phyloP scores from a whole-genome alignment of 768 basidiomycete genomes.

The Amanita rubescens region DNA sequence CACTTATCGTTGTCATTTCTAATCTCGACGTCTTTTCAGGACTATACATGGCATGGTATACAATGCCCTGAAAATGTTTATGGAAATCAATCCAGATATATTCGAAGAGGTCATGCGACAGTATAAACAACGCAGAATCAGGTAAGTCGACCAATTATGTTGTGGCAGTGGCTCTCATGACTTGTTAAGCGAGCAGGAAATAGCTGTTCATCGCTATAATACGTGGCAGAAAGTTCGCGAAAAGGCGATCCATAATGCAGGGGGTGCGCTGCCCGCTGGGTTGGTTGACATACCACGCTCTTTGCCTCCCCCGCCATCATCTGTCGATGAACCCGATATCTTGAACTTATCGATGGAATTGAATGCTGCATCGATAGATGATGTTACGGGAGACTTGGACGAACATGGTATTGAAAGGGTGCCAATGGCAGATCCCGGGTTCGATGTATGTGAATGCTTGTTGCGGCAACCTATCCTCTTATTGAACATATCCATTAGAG shows the following conservation, averaged over 20 bases:
- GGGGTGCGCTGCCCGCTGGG: constrained; percentile 63
- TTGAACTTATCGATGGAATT: constrained; percentile 87
- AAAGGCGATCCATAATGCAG: constrained; percentile 63
- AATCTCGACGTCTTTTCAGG: constrained; percentile 31
- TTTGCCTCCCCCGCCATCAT: constrained; percentile 71
- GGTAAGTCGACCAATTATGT: constrained; percentile 47
- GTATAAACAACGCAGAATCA: constrained; percentile 81
- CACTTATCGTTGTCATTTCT: neutral
- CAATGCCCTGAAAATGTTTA: constrained; percentile 95
- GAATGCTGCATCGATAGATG: constrained; percentile 76
- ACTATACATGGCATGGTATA: constrained; percentile 99
- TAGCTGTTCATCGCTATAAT: constrained; percentile 76
- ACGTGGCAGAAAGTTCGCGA: constrained; percentile 86
- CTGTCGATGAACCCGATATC: constrained; percentile 80
- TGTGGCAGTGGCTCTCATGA: neutral
- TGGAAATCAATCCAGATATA: constrained; percentile 97
- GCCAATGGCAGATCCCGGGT: constrained; percentile 86
- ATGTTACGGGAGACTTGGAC: constrained; percentile 61
- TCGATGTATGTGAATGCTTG: constrained; percentile 54
- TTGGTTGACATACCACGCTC: constrained; percentile 61
- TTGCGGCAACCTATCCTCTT: constrained; percentile 1
- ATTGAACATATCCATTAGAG: constrained; percentile 30
- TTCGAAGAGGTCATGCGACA: constrained; percentile 93
- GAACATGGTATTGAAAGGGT: constrained; percentile 82
- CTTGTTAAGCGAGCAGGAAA: constrained; percentile 71